Percentiles rank a stretch among this genome's conserved stretches.
These are phyloP conservation scores for Scytalidium sp. DNA, from an alignment of 2,329 filamentous ascomycete species.

Conservation along the genomic window DNA sequence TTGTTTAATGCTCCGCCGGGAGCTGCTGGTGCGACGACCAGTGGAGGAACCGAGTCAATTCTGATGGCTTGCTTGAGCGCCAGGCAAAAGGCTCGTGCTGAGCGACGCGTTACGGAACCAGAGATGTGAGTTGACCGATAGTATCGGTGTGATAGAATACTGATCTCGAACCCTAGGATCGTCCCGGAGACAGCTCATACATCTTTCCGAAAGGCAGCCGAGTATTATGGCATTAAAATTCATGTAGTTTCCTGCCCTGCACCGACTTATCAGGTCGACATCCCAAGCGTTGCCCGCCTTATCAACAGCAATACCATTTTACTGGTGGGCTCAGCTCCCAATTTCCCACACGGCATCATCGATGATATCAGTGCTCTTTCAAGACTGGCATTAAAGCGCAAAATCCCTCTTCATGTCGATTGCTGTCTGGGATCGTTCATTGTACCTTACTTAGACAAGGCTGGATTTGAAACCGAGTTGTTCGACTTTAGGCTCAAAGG, in stretches of 20 bases:
- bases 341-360: conserved; percentile 97
- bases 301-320: conserved; percentile 94
- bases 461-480: conserved; percentile 83
- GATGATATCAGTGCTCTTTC: conserved; percentile 89
- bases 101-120: conserved; percentile 85
- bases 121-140: conserved; percentile 68
- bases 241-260: conserved; percentile 86
- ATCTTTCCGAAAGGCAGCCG: conserved; percentile 90
- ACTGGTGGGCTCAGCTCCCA: conserved; percentile 91
- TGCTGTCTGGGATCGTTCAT: conserved; percentile 97
- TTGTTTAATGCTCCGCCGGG: conserved; percentile 88
- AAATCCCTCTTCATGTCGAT: conserved; percentile 89
- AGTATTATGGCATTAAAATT: conserved; percentile 96
- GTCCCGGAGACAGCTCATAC: conserved; percentile 93
- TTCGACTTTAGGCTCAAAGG: conserved; percentile 95
- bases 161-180: conserved; percentile 55
- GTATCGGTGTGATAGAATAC: neutral
- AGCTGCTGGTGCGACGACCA: conserved; percentile 84
- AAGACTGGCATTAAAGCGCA: conserved; percentile 73
- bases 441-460: conserved; percentile 84
- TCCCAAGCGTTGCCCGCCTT: conserved; percentile 73
- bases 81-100: conserved; percentile 80
- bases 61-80: conserved; percentile 92
- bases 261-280: conserved; percentile 79
- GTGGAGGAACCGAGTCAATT: conserved; percentile 94